Evolutionary conservation across 257 asterid genomes (phyloP), one percentile per base, ranked within the genome.

Genomic region (Marsdenia floribunda): DNA sequence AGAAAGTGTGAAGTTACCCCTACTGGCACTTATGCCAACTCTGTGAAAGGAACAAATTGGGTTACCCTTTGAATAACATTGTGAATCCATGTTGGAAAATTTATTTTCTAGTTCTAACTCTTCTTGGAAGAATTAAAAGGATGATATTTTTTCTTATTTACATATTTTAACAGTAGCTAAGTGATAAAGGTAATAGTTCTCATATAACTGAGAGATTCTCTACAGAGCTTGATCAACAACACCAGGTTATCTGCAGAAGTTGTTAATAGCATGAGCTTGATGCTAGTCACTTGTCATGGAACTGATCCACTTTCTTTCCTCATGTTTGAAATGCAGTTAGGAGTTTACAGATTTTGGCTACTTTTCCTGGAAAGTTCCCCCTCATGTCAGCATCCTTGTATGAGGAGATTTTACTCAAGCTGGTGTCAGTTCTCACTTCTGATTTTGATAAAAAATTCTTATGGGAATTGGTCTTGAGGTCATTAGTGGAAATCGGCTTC

Each of bases 291-390:
- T 71, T 54, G 35, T n/a, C 42, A 46, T 59, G 67, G 14, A 40
- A 67, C 22, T 42, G 24, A 12, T 54, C 22, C 64, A 16, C 13
- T 29, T 68, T 54, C 38, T 63, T 64, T 55, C 69, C 44, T 57
- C 33, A 53, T 46, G 47, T 72, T 64, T 70, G 50, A 81, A 73
- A 44, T 89, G 88, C 89, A 94, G 99, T 90, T 38, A 88, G 81
- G 84, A 97, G 98, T 80, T 86, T 95, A 89, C 86, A 89, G 83
- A 84, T 82, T 78, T 80, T 95, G 87, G 96, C 93, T 54, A 88
- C 92, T 64, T 90, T 90, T 85, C 97, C 99, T 13, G 91, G 82
- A 82, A 84, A 90, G 85, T 86, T 86, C 79, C 37, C 75, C 38
- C 81, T 84, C 14, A 78, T 87, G 52, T 87, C 93, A 69, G 76